Base-by-base conservation (phyloP, 495 filamentous ascomycete genomes). In the Hypoxylon trugodes region DNA sequence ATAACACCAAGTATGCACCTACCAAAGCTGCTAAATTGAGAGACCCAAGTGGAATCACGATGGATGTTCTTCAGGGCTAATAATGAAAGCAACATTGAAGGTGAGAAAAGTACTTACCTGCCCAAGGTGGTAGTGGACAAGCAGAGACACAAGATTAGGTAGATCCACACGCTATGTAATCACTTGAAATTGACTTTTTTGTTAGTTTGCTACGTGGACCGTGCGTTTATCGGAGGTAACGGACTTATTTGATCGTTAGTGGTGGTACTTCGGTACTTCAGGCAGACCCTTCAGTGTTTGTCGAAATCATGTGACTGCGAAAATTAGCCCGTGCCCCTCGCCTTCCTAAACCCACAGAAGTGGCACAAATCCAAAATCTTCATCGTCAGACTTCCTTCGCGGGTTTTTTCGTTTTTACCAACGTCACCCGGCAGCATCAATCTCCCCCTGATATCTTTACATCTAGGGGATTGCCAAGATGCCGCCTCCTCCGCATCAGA, bases 401-500 rank as follows among this genome's bases (percentile, higher is more conserved):
- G 35, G 47, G 53, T 62, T 57, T 65, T 67, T 58, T 55, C 25
- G 12, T 8, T 22, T 16, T 18, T 21, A n/a, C 47, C 66, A 54
- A 66, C 61, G 57, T 62, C 64, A 65, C 47, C 33, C 42, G 68
- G 67, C 65, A 57, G 49, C 68, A 66, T 65, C 67, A 59, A 68
- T 70, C 68, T 63, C 55, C 48, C 54, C 60, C n/a, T n/a, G 57
- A 58, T 56, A 40, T 26, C 24, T 56, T 62, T 64, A 19, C 50
- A 70, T 70, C 67, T 55, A 66, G 65, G 67, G 68, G 70, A 68
- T 68, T 70, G 68, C 68, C 68, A 73, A 66, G 57, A 91, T 70
- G 77, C 93, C 97, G 92, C 90, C 96, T 81, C 96, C 95, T 69
- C 93, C 93, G 60, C 92, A 96, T 77, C 92, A 92, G 70, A 96